phyloP scores from a whole-genome alignment of 768 basidiomycete genomes.

The Tephrocybe rancida region DNA sequence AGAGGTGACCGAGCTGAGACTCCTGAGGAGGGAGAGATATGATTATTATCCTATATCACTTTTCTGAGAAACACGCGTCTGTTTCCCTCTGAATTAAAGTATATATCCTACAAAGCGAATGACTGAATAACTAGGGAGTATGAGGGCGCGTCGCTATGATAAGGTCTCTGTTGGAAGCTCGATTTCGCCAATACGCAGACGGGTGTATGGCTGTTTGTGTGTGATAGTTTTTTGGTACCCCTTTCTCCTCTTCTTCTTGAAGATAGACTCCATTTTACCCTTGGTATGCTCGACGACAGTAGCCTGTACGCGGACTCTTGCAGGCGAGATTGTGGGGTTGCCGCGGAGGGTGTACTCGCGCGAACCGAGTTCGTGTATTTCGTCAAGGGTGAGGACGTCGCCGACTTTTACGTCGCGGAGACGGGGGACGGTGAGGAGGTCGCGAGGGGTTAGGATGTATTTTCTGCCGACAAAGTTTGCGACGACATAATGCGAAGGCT shows the following conservation, averaged over 20 bases:
- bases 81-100: conserved; percentile 9
- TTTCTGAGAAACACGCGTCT: not conserved
- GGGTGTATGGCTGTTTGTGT: conserved; percentile 95
- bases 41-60: conserved; percentile 13
- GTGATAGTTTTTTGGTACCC: conserved; percentile 94
- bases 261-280: conserved; percentile 85
- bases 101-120: conserved; percentile 12
- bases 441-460: conserved; percentile 88
- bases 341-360: conserved; percentile 92
- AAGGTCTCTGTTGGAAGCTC: conserved; percentile 34
- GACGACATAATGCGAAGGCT: conserved; percentile 91
- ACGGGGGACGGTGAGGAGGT: conserved; percentile 91
- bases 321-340: conserved; percentile 66
- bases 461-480: conserved; percentile 86
- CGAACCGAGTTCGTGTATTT: conserved; percentile 94
- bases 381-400: conserved; percentile 77
- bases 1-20: conserved; percentile 66
- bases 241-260: conserved; percentile 99
- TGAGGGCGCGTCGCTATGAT: conserved; percentile 18
- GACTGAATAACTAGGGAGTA: not conserved
- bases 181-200: conserved; percentile 89
- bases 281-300: conserved; percentile 99
- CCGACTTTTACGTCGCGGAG: conserved; percentile 87
- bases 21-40: conserved; percentile 90
- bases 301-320: conserved; percentile 73